Evolutionary conservation across 2,329 filamentous ascomycete genomes (phyloP), one percentile per base, ranked within the genome.

Genomic region (Lomentospora prolificans): DNA sequence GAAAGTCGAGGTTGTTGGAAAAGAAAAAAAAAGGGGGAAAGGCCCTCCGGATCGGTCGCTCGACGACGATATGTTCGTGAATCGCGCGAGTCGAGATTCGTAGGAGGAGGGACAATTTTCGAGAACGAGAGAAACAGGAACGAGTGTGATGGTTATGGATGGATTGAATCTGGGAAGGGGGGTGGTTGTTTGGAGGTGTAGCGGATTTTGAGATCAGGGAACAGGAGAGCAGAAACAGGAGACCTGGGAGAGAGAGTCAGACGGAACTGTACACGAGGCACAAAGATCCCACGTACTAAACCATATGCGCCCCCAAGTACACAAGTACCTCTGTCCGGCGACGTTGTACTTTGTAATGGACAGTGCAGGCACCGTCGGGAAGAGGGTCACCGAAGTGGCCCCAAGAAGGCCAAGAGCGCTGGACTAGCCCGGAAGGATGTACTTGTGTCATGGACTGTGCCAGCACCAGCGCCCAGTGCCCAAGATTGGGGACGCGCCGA

Each of bases 71-170:
- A 19, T 28, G 52, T 36, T 54, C 52, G 22, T 28, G n/a, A n/a
- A n/a, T 24, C 30, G 33, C 9, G 24, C 25, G 33, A 31, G 25
- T 8, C 7, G n/a, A 17, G 24, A 48, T 25, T 48, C 22, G 24
- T 33, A 33, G 12, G 30, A 44, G 31, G 24, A 44, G 52, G 52
- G 52, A 28, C 28, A 28, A 46, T 44, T n/a, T 46, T 27, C 52
- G 30, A 30, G 52, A 54, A 27, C 25, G 25, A 41, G 24, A n/a
- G 36, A 51, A 54, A 44, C 36, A 54, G 33, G 52, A 54, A 54
- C 52, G 52, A 54, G 31, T 54, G 52, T 54, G 52, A 36, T 54
- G 52, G 46, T 54, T 53, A 14, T 39, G 51, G 30, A 39, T 44
- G 51, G 27, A 44, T 44, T 54, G 36, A 17, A 19, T 54, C 46